Percentiles rank a stretch among this genome's conserved stretches.
These are phyloP conservation scores for Ophidiomyces ophidiicola DNA, from an alignment of 2,329 filamentous ascomycete species.

Conservation along the genomic window DNA sequence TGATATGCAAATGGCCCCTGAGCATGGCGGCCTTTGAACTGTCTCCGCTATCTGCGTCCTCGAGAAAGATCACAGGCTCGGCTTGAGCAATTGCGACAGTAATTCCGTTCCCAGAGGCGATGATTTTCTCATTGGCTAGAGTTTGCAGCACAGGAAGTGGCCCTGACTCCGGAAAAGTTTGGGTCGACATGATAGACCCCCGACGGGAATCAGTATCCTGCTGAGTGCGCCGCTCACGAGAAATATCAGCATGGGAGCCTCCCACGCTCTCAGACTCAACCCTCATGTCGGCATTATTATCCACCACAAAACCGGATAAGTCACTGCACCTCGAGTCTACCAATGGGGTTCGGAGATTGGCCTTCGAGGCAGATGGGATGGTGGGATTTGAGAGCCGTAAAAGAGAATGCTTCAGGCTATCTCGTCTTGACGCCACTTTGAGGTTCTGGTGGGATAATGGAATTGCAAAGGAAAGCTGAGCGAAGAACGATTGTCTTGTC, in stretches of 20 bases:
- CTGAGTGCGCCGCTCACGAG: conserved; percentile 17
- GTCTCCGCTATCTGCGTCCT: conserved; percentile 38
- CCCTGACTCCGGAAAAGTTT: conserved; percentile 20
- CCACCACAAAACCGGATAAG: too few relatives aligned
- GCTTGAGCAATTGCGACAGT: conserved; percentile 37
- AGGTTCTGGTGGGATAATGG: too few relatives aligned
- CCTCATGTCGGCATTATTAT: conserved; percentile 1
- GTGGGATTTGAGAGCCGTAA: too few relatives aligned
- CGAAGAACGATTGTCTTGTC: too few relatives aligned
- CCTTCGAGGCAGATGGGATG: too few relatives aligned
- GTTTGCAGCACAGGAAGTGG: conserved; percentile 23
- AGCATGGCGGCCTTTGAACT: conserved; percentile 64
- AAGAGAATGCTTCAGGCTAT: too few relatives aligned
- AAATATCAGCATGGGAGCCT: conserved; percentile 16
- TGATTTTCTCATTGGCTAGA: conserved; percentile 35
- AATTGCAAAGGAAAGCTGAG: too few relatives aligned
- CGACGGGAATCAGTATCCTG: conserved; percentile 17
- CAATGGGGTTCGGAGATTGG: too few relatives aligned
- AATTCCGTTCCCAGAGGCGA: conserved; percentile 39
- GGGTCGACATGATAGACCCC: conserved; percentile 14
- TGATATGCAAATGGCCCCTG: conserved; percentile 68
- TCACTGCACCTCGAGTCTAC: too few relatives aligned
- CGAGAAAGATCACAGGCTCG: conserved; percentile 39
- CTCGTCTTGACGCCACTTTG: too few relatives aligned
- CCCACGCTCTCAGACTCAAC: background rate